Base-by-base conservation (phyloP, 805 yeast genomes). In the Saturnispora sekii region DNA sequence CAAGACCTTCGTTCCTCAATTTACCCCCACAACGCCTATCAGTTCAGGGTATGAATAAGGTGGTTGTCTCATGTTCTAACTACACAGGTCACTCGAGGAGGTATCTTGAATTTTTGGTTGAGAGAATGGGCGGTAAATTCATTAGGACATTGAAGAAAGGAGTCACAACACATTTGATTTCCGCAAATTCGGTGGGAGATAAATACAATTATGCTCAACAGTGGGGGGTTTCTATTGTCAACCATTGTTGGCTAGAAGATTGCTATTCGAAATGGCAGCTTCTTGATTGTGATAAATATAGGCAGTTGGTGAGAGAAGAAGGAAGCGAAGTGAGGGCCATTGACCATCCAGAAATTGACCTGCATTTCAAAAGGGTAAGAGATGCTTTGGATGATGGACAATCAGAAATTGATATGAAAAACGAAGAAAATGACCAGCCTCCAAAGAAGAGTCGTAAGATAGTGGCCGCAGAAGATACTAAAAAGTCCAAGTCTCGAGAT, bases 211-310 rank as follows among this genome's bases (percentile, higher is more conserved):
- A 88, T 14, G 94, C 93, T 0, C 58, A 67, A 32, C 70, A 72
- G 49, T 88, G 96, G 96, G 52, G 61, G 3, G 64, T 85, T 17
- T 69, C 70, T 29, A 67, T 82, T 2, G 79, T 85, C 1, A 88
- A 84, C 56, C 96, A 87, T 61, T 57, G 80, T 11, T 90, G 98
- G 98, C 62, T 90, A 11, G 97, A 90, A 56, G 89, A 84, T 44
- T 74, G 87, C 35, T 90, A 72, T 50, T 66, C 73, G 0, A 61
- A 70, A 38, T 84, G 93, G 89, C 64, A 63, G 41, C 51, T 69
- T 5, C 70, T 73, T 51, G 76, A 78, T 37, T 70, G 61, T 4
- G 53, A 63, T 0, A 66, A 74, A 30, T 85, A 76, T 60, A 58
- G 69, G 9, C 64, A 66, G 40, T 63, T 76, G n/a, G 54, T 57